Evolutionary conservation across 1,139 yeast species (phyloP), one percentile per base, ranked within the genome.

Genomic region (Taphrina pruni): DNA sequence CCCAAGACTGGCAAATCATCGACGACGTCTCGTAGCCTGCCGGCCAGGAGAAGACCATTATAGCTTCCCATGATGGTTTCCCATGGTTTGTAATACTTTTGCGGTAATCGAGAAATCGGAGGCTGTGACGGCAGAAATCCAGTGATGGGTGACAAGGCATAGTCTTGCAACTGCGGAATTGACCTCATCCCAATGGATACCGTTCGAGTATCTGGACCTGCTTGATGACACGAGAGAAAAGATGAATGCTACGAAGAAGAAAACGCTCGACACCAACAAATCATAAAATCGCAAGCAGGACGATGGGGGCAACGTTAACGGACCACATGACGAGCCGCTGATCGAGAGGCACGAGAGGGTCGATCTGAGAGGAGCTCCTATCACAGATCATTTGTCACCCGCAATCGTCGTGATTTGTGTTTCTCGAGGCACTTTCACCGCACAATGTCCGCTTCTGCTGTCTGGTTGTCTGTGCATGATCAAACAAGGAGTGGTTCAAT

Each of bases 71-170:
- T 92, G 38, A 90, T 76, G 20, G 76, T 75, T 76, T 93, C 97
- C 98, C 98, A 93, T 1, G 90, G 88, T 62, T 81, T 79, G 75
- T 85, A 90, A 76, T 88, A 90, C 4, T 77, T 79, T 69, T 85
- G 84, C 0, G 92, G 87, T 54, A 93, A 82, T 50, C 81, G 77
- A 51, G 79, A 81, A 26, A 89, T 80, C 0, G 97, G 97, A 41
- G 84, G 79, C 66, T 82, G 81, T 12, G 83, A 83, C 1, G 97
- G 97, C 60, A 93, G 82, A 76, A 93, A 93, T 55, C 97, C 97
- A 0, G 90, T 84, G 46, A 76, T 77, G 1, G 87, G 85, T 46
- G 89, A 88, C 61, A 93, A 85, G 66, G 87, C 94, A 77, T 85
- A 92, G 77, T 87, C 89, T 71, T 81, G 82, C 67, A 88, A 79